Base-by-base conservation (phyloP, 345 rosid genomes). In the Raphanus raphanistrum region DNA sequence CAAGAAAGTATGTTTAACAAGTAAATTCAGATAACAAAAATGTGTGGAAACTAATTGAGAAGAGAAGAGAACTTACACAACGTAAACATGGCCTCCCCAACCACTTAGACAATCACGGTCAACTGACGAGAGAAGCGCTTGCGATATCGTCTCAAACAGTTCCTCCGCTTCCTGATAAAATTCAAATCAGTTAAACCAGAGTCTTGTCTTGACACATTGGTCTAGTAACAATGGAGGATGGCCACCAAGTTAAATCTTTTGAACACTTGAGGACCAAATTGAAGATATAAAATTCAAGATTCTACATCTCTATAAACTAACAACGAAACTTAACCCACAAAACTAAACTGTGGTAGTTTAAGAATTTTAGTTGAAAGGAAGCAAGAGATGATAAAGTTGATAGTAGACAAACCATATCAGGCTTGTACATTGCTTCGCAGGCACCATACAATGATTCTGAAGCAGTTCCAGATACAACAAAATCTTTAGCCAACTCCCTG, bases 31-130 rank as follows among this genome's bases (percentile, higher is more conserved):
- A 35, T 8, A 5, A 0, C 61, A 35, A 60, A 16, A 9, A 52
- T 2, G 58, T 38, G 48, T n/a, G 35, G 2, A 57, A 29, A 33
- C 5, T 2, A 1, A 31, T 29, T 73, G 45, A 6, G 25, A 48
- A 68, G 63, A 75, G 78, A 68, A 59, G 63, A 12, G 1, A 21
- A 67, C 97, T 90, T 95, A 95, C 99, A 95, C 94, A 84, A 95
- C 83, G 77, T 92, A 95, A 72, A 92, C 92, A 59, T 90, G 94
- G 52, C 98, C 98, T 80, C 99, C 99, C 99, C 99, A 92, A 55
- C 99, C 99, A 86, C 98, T 92, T 71, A 95, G 81, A 79, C 98
- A 95, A 84, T 95, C 99, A 73, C 97, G 90, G 80, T 92, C 98
- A 5, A 95, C 96, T 0, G 99, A 95, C 50, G 99, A 82, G 28